phyloP scores from a whole-genome alignment of 2,329 filamentous ascomycete species.

The Aulographum hederae region DNA sequence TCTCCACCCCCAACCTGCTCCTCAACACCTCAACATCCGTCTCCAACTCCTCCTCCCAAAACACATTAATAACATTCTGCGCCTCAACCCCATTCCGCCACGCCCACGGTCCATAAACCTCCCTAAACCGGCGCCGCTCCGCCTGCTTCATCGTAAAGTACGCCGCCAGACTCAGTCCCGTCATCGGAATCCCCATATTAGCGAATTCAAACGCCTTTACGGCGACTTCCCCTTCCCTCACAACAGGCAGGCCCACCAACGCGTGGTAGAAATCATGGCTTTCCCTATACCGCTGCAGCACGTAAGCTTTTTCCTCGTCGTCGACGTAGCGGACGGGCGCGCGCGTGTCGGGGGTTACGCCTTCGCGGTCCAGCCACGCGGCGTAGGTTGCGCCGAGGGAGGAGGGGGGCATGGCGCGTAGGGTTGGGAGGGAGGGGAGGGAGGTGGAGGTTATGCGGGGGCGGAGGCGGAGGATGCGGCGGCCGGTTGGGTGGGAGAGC shows the following conservation, averaged over 20 bases:
- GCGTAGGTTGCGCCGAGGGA: constrained; percentile 71
- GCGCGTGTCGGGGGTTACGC: constrained; percentile 81
- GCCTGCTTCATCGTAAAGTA: constrained; percentile 42
- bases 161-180: constrained; percentile 66
- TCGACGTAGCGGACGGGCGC: constrained; percentile 75
- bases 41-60: constrained; percentile 90
- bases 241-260: constrained; percentile 72
- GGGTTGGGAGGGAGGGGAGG: constrained; percentile 41
- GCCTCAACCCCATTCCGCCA: constrained; percentile 59
- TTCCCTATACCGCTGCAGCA: constrained; percentile 95
- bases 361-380: constrained; percentile 82
- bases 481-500: constrained; percentile 67
- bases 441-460: constrained; percentile 68
- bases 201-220: constrained; percentile 95
- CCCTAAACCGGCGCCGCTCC: constrained; percentile 49
- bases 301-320: constrained; percentile 89
- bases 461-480: constrained; percentile 76
- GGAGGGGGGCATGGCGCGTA: constrained; percentile 54
- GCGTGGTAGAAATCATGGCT: constrained; percentile 98
- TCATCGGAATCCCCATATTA: constrained; percentile 91
- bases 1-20: constrained; percentile 61
- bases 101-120: constrained; percentile 78
- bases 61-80: constrained; percentile 81
- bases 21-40: constrained; percentile 65
- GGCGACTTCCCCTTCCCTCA: constrained; percentile 93